Conservation (phyloP, 176 grass and related monocot genomes). For the Alloteropsis semialata region DNA sequence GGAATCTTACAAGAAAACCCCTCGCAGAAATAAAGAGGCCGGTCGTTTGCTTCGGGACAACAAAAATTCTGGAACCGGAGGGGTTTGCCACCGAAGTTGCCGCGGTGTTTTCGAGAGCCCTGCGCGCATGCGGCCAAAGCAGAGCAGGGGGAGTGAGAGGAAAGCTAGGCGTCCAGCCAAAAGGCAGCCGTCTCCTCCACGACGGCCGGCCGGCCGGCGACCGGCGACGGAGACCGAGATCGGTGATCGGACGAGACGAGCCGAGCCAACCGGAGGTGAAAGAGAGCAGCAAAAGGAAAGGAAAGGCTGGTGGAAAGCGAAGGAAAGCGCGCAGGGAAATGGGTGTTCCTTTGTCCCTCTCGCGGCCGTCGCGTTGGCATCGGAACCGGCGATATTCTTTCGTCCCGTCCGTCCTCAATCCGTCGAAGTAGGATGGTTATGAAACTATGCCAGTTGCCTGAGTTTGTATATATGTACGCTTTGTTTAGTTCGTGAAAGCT, state of each 20-base stretch:
- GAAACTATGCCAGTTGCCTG: too few species aligned
- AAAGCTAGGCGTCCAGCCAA: conserved; percentile 1
- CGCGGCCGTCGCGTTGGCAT: background rate
- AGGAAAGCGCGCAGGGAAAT: background rate
- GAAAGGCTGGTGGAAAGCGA: background rate
- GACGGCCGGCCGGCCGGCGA: background rate
- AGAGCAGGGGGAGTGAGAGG: background rate
- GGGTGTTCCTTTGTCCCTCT: background rate
- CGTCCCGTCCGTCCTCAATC: background rate
- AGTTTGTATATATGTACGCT: too few species aligned
- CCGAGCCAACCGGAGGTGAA: too few species aligned
- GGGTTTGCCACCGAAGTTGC: background rate
- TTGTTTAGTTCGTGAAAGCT: too few species aligned
- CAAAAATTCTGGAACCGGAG: background rate
- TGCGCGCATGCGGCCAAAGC: conserved; percentile 40
- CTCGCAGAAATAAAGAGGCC: too few species aligned
- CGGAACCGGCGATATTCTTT: conserved; percentile 42
- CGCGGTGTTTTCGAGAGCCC: conserved; percentile 15
- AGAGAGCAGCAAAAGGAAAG: conserved; percentile 14
- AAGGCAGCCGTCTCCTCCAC: background rate
- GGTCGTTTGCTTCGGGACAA: too few species aligned
- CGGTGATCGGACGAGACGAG: background rate
- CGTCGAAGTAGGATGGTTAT: background rate
- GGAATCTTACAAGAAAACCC: background rate
- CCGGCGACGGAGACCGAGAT: background rate